A percentile compares a stretch with the other conserved stretches of the same genome.
These are phyloP conservation scores for Cadophora sp. DNA, from an alignment of 2,329 filamentous ascomycete species.

Conservation along the genomic window DNA sequence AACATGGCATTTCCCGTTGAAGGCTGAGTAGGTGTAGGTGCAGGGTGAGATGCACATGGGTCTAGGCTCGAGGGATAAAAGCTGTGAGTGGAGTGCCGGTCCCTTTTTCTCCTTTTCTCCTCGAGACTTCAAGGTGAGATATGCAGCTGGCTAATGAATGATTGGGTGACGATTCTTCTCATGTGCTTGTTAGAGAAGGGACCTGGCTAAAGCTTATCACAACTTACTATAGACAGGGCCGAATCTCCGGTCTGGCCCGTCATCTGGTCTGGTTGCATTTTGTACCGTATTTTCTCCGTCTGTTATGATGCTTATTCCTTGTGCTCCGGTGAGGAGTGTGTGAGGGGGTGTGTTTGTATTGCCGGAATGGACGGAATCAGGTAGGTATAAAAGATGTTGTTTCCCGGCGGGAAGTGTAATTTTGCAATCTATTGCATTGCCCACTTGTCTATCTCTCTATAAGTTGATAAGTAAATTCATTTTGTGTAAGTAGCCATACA, in stretches of 20 bases:
- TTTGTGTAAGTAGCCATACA: not conserved
- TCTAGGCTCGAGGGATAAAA: not conserved
- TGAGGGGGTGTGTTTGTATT: not conserved
- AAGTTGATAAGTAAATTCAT: not conserved
- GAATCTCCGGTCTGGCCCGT: conserved; percentile 6
- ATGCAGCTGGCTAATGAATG: not conserved
- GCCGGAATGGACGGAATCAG: not conserved
- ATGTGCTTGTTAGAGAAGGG: not conserved
- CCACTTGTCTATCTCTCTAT: not conserved
- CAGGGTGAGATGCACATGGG: not conserved
- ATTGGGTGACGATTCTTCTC: not conserved
- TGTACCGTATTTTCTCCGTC: not conserved
- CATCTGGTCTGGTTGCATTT: not conserved
- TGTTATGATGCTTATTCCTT: not conserved
- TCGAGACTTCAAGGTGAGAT: not conserved
- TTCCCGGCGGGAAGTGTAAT: not conserved
- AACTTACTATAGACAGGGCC: not conserved
- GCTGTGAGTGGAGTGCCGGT: not conserved
- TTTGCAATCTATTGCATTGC: not conserved
- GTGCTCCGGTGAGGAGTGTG: not conserved
- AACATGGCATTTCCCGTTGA: not conserved
- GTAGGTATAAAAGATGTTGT: not conserved
- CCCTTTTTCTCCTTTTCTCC: not conserved
- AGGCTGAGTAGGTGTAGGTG: not conserved
- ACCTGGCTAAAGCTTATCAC: not conserved